These are phyloP conservation scores for Lojkania enalia DNA, from an alignment of 2,329 filamentous ascomycete species.

Conservation along the genomic window DNA sequence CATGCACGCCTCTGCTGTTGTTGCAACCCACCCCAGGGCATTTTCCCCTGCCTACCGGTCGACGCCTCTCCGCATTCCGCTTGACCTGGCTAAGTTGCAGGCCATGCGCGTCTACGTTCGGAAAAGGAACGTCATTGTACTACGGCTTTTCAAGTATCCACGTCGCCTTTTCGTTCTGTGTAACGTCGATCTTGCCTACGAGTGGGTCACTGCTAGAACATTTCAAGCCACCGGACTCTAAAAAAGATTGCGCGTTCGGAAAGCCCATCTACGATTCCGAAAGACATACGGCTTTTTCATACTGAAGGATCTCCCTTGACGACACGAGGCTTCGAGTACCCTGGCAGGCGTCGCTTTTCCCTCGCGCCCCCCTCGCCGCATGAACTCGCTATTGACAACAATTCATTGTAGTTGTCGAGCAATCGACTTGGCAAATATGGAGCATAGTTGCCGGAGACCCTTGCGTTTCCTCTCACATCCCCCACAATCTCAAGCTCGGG, in stretches of 20 bases:
- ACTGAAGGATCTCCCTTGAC: no score
- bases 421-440: slow-evolving; percentile 16
- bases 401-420: slow-evolving; percentile 1
- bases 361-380: slow-evolving; percentile 2
- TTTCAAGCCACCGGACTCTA: not conserved
- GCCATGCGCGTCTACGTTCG: slow-evolving; percentile 13
- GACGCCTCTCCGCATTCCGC: slow-evolving; percentile 22
- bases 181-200: slow-evolving; percentile 5
- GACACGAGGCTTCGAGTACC: no score
- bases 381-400: not conserved
- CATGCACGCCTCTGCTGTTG: slow-evolving; percentile 21
- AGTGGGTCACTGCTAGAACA: not conserved
- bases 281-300: no score
- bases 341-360: no score
- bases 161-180: slow-evolving; percentile 6
- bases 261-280: not conserved
- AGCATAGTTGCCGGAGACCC: slow-evolving; percentile 19
- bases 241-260: not conserved
- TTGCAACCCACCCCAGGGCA: slow-evolving; percentile 18
- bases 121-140: slow-evolving; percentile 11
- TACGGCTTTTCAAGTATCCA: not conserved
- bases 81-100: slow-evolving; percentile 14
- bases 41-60: slow-evolving; percentile 9
- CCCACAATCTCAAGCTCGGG: slow-evolving; percentile 22
- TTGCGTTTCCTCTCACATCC: slow-evolving; percentile 16